These are phyloP conservation scores for Neonectria punicea DNA, from an alignment of 2,329 filamentous ascomycete species.

Conservation along the genomic window DNA sequence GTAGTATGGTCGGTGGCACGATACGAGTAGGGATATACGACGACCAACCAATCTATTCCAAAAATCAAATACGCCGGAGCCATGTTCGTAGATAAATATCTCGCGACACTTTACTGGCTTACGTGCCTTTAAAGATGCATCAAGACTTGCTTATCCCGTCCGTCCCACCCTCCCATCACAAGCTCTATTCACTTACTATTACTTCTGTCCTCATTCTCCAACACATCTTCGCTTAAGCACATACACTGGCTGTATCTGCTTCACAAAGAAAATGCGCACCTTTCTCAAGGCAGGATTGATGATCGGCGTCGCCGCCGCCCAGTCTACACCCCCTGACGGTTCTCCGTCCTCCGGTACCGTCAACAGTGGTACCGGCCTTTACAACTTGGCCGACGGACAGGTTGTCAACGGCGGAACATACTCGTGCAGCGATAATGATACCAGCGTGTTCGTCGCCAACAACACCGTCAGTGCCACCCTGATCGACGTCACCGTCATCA, in stretches of 20 bases:
- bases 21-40: background rate
- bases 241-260: background rate
- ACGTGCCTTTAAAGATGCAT: no score
- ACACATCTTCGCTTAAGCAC: background rate
- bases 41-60: background rate
- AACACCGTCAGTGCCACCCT: slow-evolving; percentile 21
- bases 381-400: slow-evolving; percentile 13
- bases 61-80: background rate
- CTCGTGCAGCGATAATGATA: slow-evolving; percentile 16
- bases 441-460: slow-evolving; percentile 25
- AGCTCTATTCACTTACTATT: background rate
- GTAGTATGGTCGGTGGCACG: no score
- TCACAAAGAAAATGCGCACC: slow-evolving; percentile 12
- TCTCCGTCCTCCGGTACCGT: slow-evolving; percentile 10
- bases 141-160: no score
- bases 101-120: no score
- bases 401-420: slow-evolving; percentile 19
- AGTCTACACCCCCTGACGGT: background rate
- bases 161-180: background rate
- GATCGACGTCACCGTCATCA: slow-evolving; percentile 14
- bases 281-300: slow-evolving; percentile 14
- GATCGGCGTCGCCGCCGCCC: slow-evolving; percentile 10
- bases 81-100: no score
- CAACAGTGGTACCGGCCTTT: slow-evolving; percentile 27
- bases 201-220: background rate